A percentile compares a stretch with the other conserved stretches of the same genome.
These are phyloP conservation scores for Amphibolis antarctica DNA, from an alignment of 106 monocot genomes.

Conservation along the genomic window DNA sequence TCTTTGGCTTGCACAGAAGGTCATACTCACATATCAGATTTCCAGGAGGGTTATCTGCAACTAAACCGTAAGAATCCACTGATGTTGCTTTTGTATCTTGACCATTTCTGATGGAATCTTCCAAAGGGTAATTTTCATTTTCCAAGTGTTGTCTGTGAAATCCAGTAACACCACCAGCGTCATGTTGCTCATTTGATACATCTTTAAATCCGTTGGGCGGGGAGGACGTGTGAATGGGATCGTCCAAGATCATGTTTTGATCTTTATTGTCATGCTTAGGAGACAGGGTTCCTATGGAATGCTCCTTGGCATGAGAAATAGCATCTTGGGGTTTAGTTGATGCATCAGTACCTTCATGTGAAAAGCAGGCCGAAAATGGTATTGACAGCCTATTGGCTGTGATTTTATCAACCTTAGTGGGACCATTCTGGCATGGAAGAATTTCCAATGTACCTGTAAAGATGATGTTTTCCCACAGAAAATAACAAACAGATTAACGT, in stretches of 20 bases:
- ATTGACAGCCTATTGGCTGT: not conserved
- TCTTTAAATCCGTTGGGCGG: not conserved
- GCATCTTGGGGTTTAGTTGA: not conserved
- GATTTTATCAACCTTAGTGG: conserved; percentile 8
- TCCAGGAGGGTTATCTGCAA: conserved; percentile 2
- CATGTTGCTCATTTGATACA: not conserved
- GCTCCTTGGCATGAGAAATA: not conserved
- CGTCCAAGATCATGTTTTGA: not conserved
- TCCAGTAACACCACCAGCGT: not conserved
- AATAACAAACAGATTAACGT: not conserved
- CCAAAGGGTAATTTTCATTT: not conserved
- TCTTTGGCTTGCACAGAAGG: not conserved
- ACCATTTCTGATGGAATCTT: not conserved
- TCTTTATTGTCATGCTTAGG: not conserved
- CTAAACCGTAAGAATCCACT: not conserved
- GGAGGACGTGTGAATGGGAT: not conserved
- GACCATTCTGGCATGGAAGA: conserved; percentile 5
- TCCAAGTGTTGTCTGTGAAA: not conserved
- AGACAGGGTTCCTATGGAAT: not conserved
- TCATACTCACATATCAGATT: not conserved
- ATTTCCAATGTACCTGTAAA: conserved; percentile 15
- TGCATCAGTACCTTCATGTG: not conserved
- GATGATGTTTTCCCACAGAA: not conserved
- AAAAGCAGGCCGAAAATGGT: not conserved
- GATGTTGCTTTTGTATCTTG: not conserved